These are phyloP conservation scores for Sugiyamaella boreocaroliniensis DNA, from an alignment of 805 yeast species.

Conservation along the genomic window DNA sequence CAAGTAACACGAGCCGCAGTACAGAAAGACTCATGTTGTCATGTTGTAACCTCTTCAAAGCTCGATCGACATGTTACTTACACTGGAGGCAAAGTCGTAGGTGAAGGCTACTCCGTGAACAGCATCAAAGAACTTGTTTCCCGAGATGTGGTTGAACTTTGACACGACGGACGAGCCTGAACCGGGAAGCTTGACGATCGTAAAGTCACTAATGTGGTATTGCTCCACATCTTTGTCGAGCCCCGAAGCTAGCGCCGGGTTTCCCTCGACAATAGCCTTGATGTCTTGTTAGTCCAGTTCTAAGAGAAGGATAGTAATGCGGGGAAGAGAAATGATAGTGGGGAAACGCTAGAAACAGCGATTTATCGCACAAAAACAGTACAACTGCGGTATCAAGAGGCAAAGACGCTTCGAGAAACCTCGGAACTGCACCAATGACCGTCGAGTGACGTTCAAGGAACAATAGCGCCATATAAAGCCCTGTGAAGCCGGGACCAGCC, in stretches of 20 bases:
- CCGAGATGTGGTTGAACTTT: conserved; percentile 41
- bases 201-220: conserved; percentile 37
- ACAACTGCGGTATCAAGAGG: no score
- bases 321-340: no score
- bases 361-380: no score
- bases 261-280: conserved; percentile 37
- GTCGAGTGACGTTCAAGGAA: not conserved
- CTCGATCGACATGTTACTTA: not conserved
- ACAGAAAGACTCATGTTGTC: no score
- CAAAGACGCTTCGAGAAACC: no score
- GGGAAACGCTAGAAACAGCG: no score
- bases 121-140: conserved; percentile 48
- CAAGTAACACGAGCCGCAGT: no score
- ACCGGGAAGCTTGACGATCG: conserved; percentile 31
- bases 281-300: conserved; percentile 31
- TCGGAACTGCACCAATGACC: conserved; percentile 20
- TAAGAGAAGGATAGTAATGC: no score
- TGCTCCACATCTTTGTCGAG: conserved; percentile 32
- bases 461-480: no score
- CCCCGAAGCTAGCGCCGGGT: conserved; percentile 30
- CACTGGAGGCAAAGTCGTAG: conserved; percentile 23
- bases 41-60: no score
- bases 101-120: conserved; percentile 23
- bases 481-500: no score
- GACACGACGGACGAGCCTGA: conserved; percentile 37